Percentiles rank a stretch among this genome's conserved stretches.
Evolutionary conservation across 768 basidiomycete genomes (phyloP).

Genomic region (Termitomyces bulborhizus): DNA sequence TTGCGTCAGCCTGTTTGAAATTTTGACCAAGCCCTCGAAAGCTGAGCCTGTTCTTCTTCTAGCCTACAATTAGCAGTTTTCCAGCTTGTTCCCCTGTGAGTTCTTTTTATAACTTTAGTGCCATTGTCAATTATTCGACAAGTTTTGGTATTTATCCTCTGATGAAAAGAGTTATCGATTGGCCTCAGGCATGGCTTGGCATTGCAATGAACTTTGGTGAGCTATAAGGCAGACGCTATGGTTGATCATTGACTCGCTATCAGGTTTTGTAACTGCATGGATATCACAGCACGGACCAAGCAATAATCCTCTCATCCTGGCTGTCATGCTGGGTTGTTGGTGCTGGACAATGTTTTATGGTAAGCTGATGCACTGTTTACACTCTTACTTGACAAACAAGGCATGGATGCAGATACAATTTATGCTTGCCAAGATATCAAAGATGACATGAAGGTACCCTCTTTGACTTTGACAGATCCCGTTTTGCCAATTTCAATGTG

Average conservation of each 20-base stretch:
- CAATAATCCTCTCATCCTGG: conserved; percentile 20
- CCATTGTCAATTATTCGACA: conserved; percentile 25
- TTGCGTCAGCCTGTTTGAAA: conserved; percentile 8
- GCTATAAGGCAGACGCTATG: conserved; percentile 24
- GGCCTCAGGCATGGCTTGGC: conserved; percentile 56
- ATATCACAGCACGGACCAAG: conserved; percentile 8
- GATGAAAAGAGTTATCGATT: conserved; percentile 46
- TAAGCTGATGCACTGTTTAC: conserved; percentile 8
- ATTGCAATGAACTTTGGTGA: conserved; percentile 49
- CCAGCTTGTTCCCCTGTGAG: conserved; percentile 2
- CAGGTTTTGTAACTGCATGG: conserved; percentile 1
- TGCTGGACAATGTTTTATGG: conserved; percentile 44
- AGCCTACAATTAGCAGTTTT: conserved; percentile 1
- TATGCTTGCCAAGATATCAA: conserved; percentile 1
- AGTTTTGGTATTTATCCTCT: conserved; percentile 43
- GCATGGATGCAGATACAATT: neutral
- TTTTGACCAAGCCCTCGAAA: too few species aligned
- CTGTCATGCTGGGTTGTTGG: conserved; percentile 34
- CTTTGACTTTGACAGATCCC: neutral
- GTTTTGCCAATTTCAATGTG: neutral
- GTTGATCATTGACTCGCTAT: conserved; percentile 20
- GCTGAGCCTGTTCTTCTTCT: neutral
- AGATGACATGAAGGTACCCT: neutral
- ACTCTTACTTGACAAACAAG: too few species aligned
- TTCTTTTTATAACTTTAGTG: neutral